Percentiles rank a stretch among this genome's conserved stretches.
Evolutionary conservation across 1,139 yeast species (phyloP).

Genomic region (Kurtzmaniella quercitrusa): DNA sequence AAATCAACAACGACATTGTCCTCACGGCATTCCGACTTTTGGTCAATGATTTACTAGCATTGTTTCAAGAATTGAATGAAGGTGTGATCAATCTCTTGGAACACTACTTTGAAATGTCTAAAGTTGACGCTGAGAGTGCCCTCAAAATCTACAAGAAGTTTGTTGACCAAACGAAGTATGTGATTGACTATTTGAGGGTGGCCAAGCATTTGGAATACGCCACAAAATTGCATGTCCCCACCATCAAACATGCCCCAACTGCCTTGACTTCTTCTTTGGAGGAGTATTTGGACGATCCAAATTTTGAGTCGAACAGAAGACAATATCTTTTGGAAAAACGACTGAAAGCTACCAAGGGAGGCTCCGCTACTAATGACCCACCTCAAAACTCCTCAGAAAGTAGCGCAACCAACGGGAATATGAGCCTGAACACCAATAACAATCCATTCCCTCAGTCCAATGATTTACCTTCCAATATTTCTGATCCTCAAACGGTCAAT

Average conservation of each 20-base stretch:
- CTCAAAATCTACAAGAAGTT: conserved; percentile 78
- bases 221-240: conserved; percentile 88
- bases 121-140: conserved; percentile 81
- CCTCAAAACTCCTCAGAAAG: conserved; percentile 11
- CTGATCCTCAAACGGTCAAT: conserved; percentile 9
- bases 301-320: conserved; percentile 72
- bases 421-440: conserved; percentile 1
- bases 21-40: conserved; percentile 81
- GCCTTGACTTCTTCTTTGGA: conserved; percentile 82
- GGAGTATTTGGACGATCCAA: conserved; percentile 84
- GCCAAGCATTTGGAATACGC: conserved; percentile 87
- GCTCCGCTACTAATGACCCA: conserved; percentile 8
- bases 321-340: conserved; percentile 70
- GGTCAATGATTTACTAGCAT: conserved; percentile 77
- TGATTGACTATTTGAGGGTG: conserved; percentile 78
- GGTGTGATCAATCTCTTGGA: conserved; percentile 91
- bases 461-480: neutral
- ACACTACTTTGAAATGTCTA: conserved; percentile 90
- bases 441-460: neutral
- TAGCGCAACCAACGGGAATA: conserved; percentile 8
- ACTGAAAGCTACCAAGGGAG: conserved; percentile 14
- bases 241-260: conserved; percentile 95
- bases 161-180: conserved; percentile 83
- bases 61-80: conserved; percentile 88
- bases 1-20: conserved; percentile 64